Conservation (phyloP, 768 basidiomycete genomes). For the Rhizopogon vinicolor region DNA sequence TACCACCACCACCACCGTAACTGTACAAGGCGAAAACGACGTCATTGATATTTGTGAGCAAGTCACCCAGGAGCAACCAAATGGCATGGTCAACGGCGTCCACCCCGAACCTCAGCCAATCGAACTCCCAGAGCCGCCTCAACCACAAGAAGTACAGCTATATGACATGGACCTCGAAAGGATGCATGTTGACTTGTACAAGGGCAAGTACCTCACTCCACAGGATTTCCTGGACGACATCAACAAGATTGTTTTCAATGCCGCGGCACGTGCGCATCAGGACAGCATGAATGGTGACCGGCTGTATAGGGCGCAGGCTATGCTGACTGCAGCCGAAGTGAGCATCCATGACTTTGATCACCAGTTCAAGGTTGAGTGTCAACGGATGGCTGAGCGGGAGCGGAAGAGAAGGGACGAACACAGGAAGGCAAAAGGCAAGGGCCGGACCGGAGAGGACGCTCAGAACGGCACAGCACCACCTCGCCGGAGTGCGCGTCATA, state of each 20-base stretch:
- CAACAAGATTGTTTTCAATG: conserved; percentile 76
- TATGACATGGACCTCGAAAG: conserved; percentile 90
- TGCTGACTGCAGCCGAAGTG: conserved; percentile 83
- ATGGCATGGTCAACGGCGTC: conserved; percentile 38
- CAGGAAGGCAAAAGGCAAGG: conserved; percentile 32
- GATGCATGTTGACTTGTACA: conserved; percentile 84
- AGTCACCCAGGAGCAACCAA: conserved; percentile 22
- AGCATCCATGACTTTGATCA: conserved; percentile 84
- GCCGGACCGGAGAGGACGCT: conserved; percentile 22
- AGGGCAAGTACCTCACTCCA: conserved; percentile 80
- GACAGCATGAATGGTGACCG: conserved; percentile 56
- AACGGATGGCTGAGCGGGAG: conserved; percentile 79
- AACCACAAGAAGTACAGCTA: conserved; percentile 41
- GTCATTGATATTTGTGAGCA: conserved; percentile 38
- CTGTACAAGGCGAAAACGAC: conserved; percentile 37
- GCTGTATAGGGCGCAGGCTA: conserved; percentile 77
- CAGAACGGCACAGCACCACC: conserved; percentile 34
- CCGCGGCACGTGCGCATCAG: conserved; percentile 47
- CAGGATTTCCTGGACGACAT: conserved; percentile 85
- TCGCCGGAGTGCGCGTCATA: conserved; percentile 68
- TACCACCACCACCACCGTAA: conserved; percentile 31
- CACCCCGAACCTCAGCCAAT: conserved; percentile 11
- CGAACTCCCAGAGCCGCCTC: conserved; percentile 24
- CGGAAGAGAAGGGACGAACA: conserved; percentile 45
- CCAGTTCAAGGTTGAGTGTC: conserved; percentile 76